Evolutionary conservation across 164 flowering plant species (phyloP).

Genomic region (Tetracentron sinense): DNA sequence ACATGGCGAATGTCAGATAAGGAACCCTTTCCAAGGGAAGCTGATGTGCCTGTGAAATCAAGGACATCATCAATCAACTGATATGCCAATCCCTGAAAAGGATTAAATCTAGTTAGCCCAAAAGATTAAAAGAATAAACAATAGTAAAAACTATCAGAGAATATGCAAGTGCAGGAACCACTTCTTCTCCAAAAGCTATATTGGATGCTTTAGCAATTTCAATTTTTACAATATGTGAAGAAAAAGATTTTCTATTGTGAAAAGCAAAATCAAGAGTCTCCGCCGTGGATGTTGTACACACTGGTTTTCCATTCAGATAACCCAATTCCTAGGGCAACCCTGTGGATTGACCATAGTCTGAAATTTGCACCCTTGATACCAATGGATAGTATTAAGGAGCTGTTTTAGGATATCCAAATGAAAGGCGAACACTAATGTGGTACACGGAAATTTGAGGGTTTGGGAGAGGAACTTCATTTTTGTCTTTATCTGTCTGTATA

Average conservation of each 20-base stretch:
- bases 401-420: background rate
- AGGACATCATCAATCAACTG: constrained; percentile 94
- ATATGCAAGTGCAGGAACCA: background rate
- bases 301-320: background rate
- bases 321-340: background rate
- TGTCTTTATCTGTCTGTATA: background rate
- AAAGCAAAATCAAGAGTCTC: too few relatives aligned
- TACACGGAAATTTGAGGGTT: too few relatives aligned
- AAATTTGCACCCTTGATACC: background rate
- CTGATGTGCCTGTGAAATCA: constrained; percentile 92
- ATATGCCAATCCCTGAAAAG: constrained; percentile 85
- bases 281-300: too few relatives aligned
- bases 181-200: background rate
- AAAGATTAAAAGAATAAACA: background rate
- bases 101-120: background rate
- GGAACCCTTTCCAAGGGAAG: constrained; percentile 95
- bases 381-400: background rate
- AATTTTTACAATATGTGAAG: background rate
- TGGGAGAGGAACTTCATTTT: background rate
- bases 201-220: background rate
- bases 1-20: constrained; percentile 93
- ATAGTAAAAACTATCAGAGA: background rate
- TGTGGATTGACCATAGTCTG: background rate
- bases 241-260: too few relatives aligned
- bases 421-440: background rate